Evolutionary conservation across 108 stramenopile genomes (phyloP).

Genomic region (Cyclotella choctawhatcheeana): DNA sequence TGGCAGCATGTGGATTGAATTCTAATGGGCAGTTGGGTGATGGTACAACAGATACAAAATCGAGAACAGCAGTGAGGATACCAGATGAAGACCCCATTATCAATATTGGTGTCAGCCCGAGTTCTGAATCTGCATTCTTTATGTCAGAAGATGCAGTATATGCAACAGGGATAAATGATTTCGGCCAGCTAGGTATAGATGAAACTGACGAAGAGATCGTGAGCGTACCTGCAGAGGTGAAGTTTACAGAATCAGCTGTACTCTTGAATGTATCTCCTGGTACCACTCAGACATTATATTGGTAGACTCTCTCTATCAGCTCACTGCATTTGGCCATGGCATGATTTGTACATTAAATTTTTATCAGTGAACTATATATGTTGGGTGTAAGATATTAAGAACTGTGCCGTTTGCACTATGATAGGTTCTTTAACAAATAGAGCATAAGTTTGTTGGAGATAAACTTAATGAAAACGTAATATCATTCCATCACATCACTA

Average conservation of each 20-base stretch:
- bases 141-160: constrained; percentile 21
- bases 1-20: constrained; percentile 40
- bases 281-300: constrained; percentile 10
- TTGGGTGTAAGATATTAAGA: not conserved
- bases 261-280: constrained; percentile 2
- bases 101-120: constrained; percentile 24
- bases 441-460: not conserved
- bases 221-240: constrained; percentile 22
- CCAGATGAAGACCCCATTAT: constrained; percentile 11
- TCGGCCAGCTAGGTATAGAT: constrained; percentile 42
- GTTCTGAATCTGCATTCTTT: constrained; percentile 36
- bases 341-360: constrained; percentile 10
- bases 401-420: not conserved
- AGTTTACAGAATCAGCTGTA: not conserved
- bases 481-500: not conserved
- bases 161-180: constrained; percentile 30
- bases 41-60: constrained; percentile 16
- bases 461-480: not conserved
- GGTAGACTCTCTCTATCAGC: not conserved
- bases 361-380: not conserved
- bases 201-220: not conserved
- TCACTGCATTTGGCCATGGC: not conserved
- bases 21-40: constrained; percentile 39
- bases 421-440: not conserved
- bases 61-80: constrained; percentile 13